Percentiles rank a stretch among this genome's conserved stretches.
Evolutionary conservation across 164 flowering plant species (phyloP).

Genomic region (Aristolochia contorta): DNA sequence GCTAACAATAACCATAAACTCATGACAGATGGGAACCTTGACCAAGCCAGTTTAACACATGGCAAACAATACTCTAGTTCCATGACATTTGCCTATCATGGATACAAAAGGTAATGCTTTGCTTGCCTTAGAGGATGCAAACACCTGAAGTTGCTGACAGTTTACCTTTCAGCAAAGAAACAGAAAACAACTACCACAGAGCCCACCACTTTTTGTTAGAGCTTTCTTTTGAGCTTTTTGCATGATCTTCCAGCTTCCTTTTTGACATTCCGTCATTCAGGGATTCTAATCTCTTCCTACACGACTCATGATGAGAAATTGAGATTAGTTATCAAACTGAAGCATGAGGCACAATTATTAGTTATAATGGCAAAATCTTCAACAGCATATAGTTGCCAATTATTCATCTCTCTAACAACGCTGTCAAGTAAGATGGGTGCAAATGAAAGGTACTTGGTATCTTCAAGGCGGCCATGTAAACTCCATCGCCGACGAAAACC

Average conservation of each 20-base stretch:
- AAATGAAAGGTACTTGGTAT: constrained; percentile 47
- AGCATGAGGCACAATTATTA: not conserved
- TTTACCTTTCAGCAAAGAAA: too few species aligned
- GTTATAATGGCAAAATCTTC: not conserved
- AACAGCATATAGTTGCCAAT: not conserved
- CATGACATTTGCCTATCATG: too few species aligned
- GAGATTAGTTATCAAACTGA: not conserved
- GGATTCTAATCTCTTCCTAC: constrained; percentile 66
- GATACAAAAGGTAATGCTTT: too few species aligned
- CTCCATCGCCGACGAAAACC: constrained; percentile 97
- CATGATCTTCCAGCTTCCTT: constrained; percentile 28
- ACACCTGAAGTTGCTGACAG: too few species aligned
- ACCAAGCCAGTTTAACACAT: too few species aligned
- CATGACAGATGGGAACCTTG: too few species aligned
- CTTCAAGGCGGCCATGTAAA: constrained; percentile 81
- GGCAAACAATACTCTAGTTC: too few species aligned
- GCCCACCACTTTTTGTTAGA: too few species aligned
- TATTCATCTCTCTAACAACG: not conserved
- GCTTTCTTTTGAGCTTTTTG: too few species aligned
- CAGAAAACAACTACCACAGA: too few species aligned
- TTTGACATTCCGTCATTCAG: constrained; percentile 66
- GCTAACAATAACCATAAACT: too few species aligned
- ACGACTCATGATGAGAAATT: constrained; percentile 3
- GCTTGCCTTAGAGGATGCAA: too few species aligned
- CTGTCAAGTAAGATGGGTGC: not conserved